Base-by-base conservation (phyloP, 1,139 yeast species). In the Diutina ranongensis region DNA sequence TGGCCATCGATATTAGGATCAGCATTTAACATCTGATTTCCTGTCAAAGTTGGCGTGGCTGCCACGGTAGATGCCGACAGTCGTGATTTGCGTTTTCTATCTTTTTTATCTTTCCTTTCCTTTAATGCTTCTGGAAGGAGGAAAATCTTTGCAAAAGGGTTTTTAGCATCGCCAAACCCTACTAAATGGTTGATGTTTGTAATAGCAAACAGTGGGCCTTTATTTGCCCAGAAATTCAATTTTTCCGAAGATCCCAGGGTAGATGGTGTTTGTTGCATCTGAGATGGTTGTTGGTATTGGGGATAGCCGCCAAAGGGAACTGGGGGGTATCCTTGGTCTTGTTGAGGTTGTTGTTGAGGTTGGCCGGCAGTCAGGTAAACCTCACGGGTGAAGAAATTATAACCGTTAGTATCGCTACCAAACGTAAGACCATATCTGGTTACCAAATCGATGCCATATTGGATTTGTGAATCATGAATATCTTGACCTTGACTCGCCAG, bases 111-210 rank as follows among this genome's bases (percentile, higher is more conserved):
- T 51, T 74, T 80, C 44, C 88, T 65, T 55, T 81, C 88, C 50
- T 76, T 80, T 49, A 83, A 63, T 9, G 82, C 84, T 55, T 80
- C 83, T 0, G 88, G 83, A 27, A 83, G 64, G 48, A 75, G 78
- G 59, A 83, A 83, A 18, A 83, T 58, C 54, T 79, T 76, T 2
- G 89, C 86, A 62, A 83, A 82, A 18, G 92, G 88, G 55, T 81
- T 83, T 45, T 71, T 69, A 3, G 84, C 71, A 56, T 81, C 83
- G 31, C 94, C 94, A 61, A 83, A 80, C 1, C 94, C 94, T 45
- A 81, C 74, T 45, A 83, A 59, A 61, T 83, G 89, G 55, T 80
- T 73, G 47, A 83, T 78, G 55, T 83, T 84, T 25, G 87, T 80
- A 47, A 83, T 68, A 1, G 92, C 89, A 65, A 83, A 83, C 38